Evolutionary conservation across 2,329 filamentous ascomycete species (phyloP).

Genomic region (Fusarium fracticaudum): DNA sequence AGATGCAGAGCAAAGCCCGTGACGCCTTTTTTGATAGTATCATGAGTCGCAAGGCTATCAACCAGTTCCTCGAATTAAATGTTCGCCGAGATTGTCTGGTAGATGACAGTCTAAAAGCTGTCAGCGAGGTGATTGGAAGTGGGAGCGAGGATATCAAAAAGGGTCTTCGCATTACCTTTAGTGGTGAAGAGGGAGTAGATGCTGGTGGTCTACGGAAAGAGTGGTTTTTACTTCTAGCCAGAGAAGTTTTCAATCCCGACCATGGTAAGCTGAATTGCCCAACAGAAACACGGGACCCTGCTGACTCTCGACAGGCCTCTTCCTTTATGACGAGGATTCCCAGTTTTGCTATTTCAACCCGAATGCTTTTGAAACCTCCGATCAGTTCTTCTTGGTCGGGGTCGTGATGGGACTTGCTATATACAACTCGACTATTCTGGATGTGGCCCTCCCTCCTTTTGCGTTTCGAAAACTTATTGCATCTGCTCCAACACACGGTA

Average conservation of each 20-base stretch:
- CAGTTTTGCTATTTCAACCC: slow-evolving; percentile 94
- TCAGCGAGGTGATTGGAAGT: slow-evolving; percentile 85
- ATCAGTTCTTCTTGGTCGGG: slow-evolving; percentile 91
- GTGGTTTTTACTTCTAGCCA: slow-evolving; percentile 89
- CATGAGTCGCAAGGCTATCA: slow-evolving; percentile 75
- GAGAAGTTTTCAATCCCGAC: slow-evolving; percentile 90
- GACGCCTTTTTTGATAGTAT: slow-evolving; percentile 94
- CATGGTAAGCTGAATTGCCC: slow-evolving; percentile 70
- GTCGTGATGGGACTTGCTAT: slow-evolving; percentile 89
- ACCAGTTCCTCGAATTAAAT: slow-evolving; percentile 80
- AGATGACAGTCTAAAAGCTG: slow-evolving; percentile 85
- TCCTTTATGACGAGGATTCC: slow-evolving; percentile 91
- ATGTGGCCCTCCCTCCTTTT: slow-evolving; percentile 87
- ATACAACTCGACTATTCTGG: slow-evolving; percentile 93
- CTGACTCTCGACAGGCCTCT: slow-evolving; percentile 71
- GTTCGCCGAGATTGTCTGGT: slow-evolving; percentile 87
- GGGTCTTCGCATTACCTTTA: slow-evolving; percentile 83
- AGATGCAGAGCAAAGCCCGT: slow-evolving; percentile 88
- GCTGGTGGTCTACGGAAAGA: slow-evolving; percentile 91
- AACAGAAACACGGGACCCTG: slow-evolving; percentile 11
- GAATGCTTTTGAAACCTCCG: slow-evolving; percentile 86
- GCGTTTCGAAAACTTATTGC: slow-evolving; percentile 88
- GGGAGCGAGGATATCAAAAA: slow-evolving; percentile 91
- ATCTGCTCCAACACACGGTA: slow-evolving; percentile 71
- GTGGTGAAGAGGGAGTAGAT: slow-evolving; percentile 90